phyloP scores from a whole-genome alignment of 352 stramenopile species.

The Phytophthora boehmeriae region DNA sequence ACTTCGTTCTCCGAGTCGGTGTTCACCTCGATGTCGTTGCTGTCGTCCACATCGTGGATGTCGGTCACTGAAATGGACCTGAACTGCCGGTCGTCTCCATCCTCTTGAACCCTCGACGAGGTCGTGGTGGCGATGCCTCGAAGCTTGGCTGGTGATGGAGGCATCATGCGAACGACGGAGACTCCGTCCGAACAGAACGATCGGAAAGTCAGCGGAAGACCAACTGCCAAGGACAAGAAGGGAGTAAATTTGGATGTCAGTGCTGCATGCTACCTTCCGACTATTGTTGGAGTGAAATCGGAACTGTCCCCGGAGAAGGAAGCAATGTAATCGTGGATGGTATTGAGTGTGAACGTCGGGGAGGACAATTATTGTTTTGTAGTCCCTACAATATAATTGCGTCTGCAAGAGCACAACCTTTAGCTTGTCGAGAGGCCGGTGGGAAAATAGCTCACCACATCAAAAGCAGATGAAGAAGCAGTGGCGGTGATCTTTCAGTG shows the following conservation, averaged over 20 bases:
- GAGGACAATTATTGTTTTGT: no score
- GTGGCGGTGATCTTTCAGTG: slow-evolving; percentile 8
- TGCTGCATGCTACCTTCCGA: neutral
- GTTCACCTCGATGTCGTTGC: slow-evolving; percentile 35
- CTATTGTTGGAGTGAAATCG: slow-evolving; percentile 1
- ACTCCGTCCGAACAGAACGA: neutral
- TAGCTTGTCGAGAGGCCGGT: neutral
- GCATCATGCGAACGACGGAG: slow-evolving; percentile 12
- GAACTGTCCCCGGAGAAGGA: neutral
- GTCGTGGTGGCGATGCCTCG: slow-evolving; percentile 18
- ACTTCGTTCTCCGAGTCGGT: slow-evolving; percentile 23
- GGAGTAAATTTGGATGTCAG: neutral
- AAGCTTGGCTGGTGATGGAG: slow-evolving; percentile 33
- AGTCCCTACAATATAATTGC: neutral
- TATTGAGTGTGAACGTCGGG: no score
- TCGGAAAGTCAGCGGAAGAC: neutral
- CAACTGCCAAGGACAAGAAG: neutral
- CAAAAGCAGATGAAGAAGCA: slow-evolving; percentile 24
- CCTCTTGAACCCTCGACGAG: slow-evolving; percentile 17
- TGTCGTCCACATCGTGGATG: slow-evolving; percentile 23
- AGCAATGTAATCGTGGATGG: neutral
- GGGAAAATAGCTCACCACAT: slow-evolving; percentile 17
- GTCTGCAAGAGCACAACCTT: neutral
- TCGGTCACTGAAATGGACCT: slow-evolving; percentile 36
- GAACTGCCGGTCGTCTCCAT: slow-evolving; percentile 13